Conservation (phyloP, 305 asterid genomes). For the Fraxinus ornus region DNA sequence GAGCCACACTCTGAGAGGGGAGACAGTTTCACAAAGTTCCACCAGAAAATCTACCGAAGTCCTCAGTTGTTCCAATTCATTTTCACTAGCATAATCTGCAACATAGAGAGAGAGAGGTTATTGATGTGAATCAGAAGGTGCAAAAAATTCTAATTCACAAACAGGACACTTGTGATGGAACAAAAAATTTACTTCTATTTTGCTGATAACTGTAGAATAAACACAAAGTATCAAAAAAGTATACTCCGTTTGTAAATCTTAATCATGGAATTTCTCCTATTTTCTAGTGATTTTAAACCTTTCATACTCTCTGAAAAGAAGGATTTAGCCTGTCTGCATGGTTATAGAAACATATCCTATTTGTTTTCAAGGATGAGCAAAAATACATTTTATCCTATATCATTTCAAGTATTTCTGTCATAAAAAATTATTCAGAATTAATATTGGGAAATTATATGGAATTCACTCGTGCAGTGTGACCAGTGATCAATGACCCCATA, state of each 20-base stretch:
- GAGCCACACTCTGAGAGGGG: constrained; percentile 51
- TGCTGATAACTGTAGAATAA: not conserved
- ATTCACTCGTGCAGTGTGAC: not conserved
- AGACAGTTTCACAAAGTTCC: constrained; percentile 71
- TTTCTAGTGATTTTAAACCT: not conserved
- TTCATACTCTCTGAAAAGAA: not conserved
- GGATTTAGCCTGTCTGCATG: not conserved
- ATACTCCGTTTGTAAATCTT: not conserved
- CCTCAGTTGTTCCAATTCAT: constrained; percentile 63
- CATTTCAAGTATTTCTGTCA: not conserved
- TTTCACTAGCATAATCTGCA: constrained; percentile 51
- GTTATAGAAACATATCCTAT: not conserved
- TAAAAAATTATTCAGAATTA: not conserved
- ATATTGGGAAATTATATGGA: not conserved
- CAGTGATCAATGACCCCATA: not conserved
- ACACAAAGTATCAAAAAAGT: not conserved
- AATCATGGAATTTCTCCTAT: constrained; percentile 3
- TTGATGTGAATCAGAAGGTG: not conserved
- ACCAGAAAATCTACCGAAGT: constrained; percentile 92
- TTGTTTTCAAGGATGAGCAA: not conserved
- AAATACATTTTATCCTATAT: not conserved
- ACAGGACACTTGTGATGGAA: not conserved
- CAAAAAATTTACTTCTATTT: not conserved
- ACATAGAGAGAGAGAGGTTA: not conserved
- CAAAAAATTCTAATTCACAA: not conserved